Evolutionary conservation across 345 rosid genomes (phyloP), one percentile per base, ranked within the genome.

Genomic region (Eucalyptus curtisii): DNA sequence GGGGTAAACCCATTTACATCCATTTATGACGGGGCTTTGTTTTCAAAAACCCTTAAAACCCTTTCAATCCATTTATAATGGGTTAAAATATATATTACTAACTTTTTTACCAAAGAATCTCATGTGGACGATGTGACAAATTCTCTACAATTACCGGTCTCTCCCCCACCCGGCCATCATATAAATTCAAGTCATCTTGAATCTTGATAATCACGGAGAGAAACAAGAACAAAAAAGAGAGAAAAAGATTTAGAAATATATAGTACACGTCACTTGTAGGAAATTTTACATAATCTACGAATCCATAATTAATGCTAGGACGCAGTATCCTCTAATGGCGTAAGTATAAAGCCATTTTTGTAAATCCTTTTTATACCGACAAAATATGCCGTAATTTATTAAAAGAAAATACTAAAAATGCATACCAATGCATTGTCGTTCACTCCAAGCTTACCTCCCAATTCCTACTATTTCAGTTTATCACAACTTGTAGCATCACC

Each of bases 171-270:
- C 12, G 2, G 61, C 1, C 30, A 55, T 55, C 0, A 30, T 10
- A 55, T 22, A 55, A 22, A 55, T 55, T 25, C 30, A 2, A 24
- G 30, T 55, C 64, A 57, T 57, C 64, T 57, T 57, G 27, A 57
- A 57, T 57, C 64, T 57, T 57, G 5, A 57, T 57, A 0, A 57
- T 57, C 13, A 10, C 30, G 1, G 3, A 0, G 13, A 24, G 1
- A 55, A 55, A 57, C 30, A 1, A 5, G 6, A 10, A 55, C 12
- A 22, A 22, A 22, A 10, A 0, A 10, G 7, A 0, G 50, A 13
- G 16, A 2, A 14, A 2, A 57, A 55, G 1, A 57, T 0, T 24
- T 0, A 10, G 64, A 57, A 57, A 57, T 22, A 5, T 57, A 0
- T 57, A 57, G 10, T 57, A 19, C 27, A 0, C 1, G 0, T 24